Percentiles rank a stretch among this genome's conserved stretches.
These are phyloP conservation scores for Russula ochroleuca DNA, from an alignment of 768 basidiomycete species.

Conservation along the genomic window DNA sequence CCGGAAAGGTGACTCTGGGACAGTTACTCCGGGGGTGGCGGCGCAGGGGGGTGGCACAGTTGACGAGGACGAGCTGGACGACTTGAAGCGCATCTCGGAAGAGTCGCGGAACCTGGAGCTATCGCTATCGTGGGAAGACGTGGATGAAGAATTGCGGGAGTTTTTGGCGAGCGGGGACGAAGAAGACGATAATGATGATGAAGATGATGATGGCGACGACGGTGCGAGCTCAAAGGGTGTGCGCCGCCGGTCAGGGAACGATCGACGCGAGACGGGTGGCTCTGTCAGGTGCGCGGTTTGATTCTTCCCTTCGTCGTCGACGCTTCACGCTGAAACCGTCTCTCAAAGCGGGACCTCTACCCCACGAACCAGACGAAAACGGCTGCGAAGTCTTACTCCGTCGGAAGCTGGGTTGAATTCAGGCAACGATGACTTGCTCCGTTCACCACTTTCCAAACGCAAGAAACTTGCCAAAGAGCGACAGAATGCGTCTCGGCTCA, in stretches of 20 bases:
- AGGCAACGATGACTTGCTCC: constrained; percentile 41
- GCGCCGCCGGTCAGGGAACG: constrained; percentile 33
- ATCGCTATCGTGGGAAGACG: constrained; percentile 25
- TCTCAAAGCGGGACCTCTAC: constrained; percentile 38
- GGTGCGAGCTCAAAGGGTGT: constrained; percentile 17
- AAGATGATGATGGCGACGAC: constrained; percentile 38
- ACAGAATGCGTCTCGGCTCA: constrained; percentile 60
- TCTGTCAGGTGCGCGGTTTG: constrained; percentile 38
- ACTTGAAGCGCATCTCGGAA: constrained; percentile 22
- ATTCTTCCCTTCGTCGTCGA: constrained; percentile 12
- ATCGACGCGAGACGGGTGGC: constrained; percentile 44
- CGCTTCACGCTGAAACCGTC: neutral
- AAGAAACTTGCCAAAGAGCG: constrained; percentile 70
- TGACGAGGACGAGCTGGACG: constrained; percentile 28
- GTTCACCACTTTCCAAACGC: constrained; percentile 75
- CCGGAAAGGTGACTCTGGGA: constrained; percentile 28
- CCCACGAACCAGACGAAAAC: constrained; percentile 55
- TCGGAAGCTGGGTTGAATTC: constrained; percentile 46
- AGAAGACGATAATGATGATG: constrained; percentile 33
- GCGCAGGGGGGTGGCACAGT: constrained; percentile 21
- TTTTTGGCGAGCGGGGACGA: constrained; percentile 27
- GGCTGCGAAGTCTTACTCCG: constrained; percentile 67
- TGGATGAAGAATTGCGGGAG: constrained; percentile 24
- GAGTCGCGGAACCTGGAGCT: constrained; percentile 20
- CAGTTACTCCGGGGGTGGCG: constrained; percentile 19